phyloP scores from a whole-genome alignment of 805 yeast genomes.

The Yarrowia osloensis region DNA sequence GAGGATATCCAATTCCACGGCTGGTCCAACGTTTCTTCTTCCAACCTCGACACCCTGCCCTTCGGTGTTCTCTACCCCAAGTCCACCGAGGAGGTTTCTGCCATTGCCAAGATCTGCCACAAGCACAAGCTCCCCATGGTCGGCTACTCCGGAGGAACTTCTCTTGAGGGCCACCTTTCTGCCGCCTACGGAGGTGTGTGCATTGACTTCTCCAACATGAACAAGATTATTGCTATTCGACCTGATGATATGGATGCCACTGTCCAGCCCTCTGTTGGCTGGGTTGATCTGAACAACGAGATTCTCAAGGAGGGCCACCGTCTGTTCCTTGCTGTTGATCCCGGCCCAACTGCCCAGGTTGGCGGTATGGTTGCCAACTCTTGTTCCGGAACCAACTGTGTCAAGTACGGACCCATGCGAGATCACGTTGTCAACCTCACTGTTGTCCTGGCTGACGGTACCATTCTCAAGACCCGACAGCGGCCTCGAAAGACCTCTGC shows the following conservation, averaged over 20 bases:
- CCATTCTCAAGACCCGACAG: conserved; percentile 68
- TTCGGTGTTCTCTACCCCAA: conserved; percentile 61
- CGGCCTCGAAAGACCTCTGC: conserved; percentile 79
- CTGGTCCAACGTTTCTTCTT: conserved; percentile 40
- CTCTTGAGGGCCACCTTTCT: conserved; percentile 78
- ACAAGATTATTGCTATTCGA: conserved; percentile 57
- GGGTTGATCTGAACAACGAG: conserved; percentile 67
- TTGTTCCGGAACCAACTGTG: conserved; percentile 80
- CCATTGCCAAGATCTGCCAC: conserved; percentile 62
- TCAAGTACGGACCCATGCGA: conserved; percentile 77
- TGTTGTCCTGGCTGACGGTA: conserved; percentile 79
- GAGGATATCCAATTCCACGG: conserved; percentile 39
- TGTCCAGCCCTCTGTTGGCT: conserved; percentile 78
- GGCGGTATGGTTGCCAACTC: conserved; percentile 79
- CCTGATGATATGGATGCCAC: conserved; percentile 67
- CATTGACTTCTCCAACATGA: conserved; percentile 62
- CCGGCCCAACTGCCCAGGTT: conserved; percentile 78
- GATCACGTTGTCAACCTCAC: conserved; percentile 69
- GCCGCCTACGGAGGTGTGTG: conserved; percentile 67
- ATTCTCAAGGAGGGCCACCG: conserved; percentile 48
- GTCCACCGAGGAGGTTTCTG: conserved; percentile 65
- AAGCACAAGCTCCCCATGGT: conserved; percentile 65
- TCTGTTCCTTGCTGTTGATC: conserved; percentile 72
- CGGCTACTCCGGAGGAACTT: conserved; percentile 79
- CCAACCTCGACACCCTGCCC: conserved; percentile 47